These are phyloP conservation scores for Mycena kentingensis DNA, from an alignment of 768 basidiomycete species.

Conservation along the genomic window DNA sequence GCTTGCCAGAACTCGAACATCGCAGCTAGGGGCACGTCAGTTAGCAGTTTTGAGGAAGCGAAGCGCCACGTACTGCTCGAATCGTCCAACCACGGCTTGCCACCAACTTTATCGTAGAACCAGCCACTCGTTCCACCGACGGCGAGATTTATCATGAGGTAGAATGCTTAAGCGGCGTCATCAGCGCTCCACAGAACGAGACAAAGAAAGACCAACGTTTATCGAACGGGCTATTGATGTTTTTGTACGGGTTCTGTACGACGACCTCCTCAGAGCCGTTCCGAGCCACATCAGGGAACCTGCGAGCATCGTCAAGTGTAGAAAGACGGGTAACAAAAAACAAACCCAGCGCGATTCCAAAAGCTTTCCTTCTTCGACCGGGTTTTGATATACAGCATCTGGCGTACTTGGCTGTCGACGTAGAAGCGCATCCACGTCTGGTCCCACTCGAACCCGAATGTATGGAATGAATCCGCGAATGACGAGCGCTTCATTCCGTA, in stretches of 20 bases:
- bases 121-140: slow-evolving; percentile 85
- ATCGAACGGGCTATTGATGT: slow-evolving; percentile 78
- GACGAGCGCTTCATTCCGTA: slow-evolving; percentile 52
- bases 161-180: slow-evolving; percentile 58
- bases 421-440: slow-evolving; percentile 69
- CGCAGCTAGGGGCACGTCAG: slow-evolving; percentile 39
- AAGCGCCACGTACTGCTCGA: slow-evolving; percentile 44
- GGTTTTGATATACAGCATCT: slow-evolving; percentile 61
- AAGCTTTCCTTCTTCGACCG: slow-evolving; percentile 57
- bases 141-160: slow-evolving; percentile 72
- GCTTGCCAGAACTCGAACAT: slow-evolving; percentile 69
- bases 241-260: slow-evolving; percentile 67
- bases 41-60: background rate
- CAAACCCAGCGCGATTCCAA: slow-evolving; percentile 57
- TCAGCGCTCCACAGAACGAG: slow-evolving; percentile 28
- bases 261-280: slow-evolving; percentile 57
- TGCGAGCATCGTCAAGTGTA: slow-evolving; percentile 48
- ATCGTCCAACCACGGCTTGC: slow-evolving; percentile 77
- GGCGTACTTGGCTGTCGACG: slow-evolving; percentile 69
- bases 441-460: slow-evolving; percentile 79
- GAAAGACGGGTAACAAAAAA: slow-evolving; percentile 56
- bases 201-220: slow-evolving; percentile 49
- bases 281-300: slow-evolving; percentile 63
- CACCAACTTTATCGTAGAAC: slow-evolving; percentile 81
- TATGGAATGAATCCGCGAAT: slow-evolving; percentile 67